These are phyloP conservation scores for Neurospora pannonica DNA, from an alignment of 495 filamentous ascomycete genomes.

Conservation along the genomic window DNA sequence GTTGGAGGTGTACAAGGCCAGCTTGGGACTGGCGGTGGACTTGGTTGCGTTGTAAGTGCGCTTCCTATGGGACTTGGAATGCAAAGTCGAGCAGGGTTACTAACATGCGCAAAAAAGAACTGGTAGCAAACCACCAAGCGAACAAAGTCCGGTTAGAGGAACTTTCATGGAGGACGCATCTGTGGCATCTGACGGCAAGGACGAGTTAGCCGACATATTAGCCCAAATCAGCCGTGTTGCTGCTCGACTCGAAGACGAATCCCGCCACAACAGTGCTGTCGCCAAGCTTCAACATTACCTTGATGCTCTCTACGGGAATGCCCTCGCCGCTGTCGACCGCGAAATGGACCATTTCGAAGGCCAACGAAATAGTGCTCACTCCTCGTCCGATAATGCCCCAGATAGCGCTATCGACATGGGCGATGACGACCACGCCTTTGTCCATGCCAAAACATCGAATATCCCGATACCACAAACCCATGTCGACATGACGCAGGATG, in stretches of 20 bases:
- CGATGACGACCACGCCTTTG: conserved; percentile 12
- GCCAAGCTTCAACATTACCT: conserved; percentile 28
- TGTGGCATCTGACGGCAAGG: neutral
- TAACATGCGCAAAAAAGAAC: neutral
- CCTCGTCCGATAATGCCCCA: conserved; percentile 26
- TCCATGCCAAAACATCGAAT: conserved; percentile 5
- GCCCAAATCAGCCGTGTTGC: conserved; percentile 7
- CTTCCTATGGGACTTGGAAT: neutral
- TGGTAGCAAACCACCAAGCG: neutral
- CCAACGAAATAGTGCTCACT: conserved; percentile 7
- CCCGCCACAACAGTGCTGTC: conserved; percentile 23
- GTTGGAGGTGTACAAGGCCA: conserved; percentile 29
- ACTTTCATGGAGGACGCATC: neutral
- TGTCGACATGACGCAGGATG: conserved; percentile 6
- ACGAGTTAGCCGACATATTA: conserved; percentile 6
- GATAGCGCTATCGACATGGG: conserved; percentile 36
- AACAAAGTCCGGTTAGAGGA: neutral
- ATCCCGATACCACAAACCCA: conserved; percentile 2
- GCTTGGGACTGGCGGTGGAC: conserved; percentile 33
- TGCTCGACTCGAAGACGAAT: conserved; percentile 12
- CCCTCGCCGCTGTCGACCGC: conserved; percentile 13
- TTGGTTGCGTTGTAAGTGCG: conserved; percentile 28
- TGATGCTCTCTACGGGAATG: conserved; percentile 20
- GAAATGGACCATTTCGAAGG: conserved; percentile 7
- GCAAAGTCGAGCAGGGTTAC: neutral